These are phyloP conservation scores for Pseudozyma thailandica DNA, from an alignment of 1,284 basidiomycete genomes.

Conservation along the genomic window DNA sequence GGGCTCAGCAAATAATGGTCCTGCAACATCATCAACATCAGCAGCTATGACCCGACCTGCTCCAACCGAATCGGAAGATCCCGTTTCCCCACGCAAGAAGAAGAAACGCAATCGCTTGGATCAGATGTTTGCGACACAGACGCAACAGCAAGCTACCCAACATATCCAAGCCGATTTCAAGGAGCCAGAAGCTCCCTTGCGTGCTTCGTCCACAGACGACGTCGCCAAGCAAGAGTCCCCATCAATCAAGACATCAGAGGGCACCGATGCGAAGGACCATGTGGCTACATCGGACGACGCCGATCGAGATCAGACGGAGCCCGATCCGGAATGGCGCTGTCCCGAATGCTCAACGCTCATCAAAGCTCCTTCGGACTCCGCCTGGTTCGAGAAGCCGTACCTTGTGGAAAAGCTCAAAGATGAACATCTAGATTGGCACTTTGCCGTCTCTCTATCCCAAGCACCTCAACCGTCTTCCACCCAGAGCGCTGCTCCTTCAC, in stretches of 20 bases:
- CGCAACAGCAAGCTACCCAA: constrained; percentile 19
- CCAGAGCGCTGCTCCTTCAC: background rate
- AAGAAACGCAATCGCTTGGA: constrained; percentile 39
- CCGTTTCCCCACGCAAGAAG: constrained; percentile 28
- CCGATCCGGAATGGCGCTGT: constrained; percentile 45
- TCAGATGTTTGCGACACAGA: constrained; percentile 24
- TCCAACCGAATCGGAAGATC: constrained; percentile 11
- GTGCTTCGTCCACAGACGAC: background rate
- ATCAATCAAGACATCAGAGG: background rate
- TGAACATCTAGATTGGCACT: constrained; percentile 61
- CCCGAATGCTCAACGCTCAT: constrained; percentile 46
- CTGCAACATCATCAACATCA: constrained; percentile 6
- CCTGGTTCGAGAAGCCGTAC: constrained; percentile 44
- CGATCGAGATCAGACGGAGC: constrained; percentile 8
- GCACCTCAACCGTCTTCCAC: constrained; percentile 10
- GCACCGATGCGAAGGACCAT: background rate
- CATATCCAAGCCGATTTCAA: background rate
- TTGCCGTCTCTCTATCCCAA: constrained; percentile 53
- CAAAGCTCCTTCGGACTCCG: constrained; percentile 20
- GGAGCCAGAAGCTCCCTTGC: background rate
- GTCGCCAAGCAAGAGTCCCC: background rate
- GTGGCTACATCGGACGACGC: constrained; percentile 1
- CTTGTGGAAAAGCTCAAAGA: constrained; percentile 44
- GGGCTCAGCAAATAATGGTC: constrained; percentile 59
- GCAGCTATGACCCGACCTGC: constrained; percentile 48